Conservation (phyloP, 75 land plant species). For the Cunninghamia lanceolata region DNA sequence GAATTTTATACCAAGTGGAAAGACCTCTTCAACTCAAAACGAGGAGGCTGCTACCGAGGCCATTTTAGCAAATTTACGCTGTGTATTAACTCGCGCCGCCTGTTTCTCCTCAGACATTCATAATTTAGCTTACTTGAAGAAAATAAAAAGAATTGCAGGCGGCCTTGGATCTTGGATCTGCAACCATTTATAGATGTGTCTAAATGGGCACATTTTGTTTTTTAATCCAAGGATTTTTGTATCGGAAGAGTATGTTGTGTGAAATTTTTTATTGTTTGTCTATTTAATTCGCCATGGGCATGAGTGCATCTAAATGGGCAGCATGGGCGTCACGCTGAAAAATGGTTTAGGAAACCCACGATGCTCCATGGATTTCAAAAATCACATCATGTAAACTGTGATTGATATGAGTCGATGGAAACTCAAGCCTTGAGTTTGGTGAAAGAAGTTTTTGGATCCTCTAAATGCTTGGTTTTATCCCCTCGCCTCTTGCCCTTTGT, state of each 20-base stretch:
- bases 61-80: not conserved
- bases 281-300: no score
- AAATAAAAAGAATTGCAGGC: not conserved
- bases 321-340: not conserved
- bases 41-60: conserved; percentile 5
- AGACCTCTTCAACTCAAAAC: not conserved
- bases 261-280: no score
- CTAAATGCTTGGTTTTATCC: not conserved
- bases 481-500: not conserved
- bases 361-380: not conserved
- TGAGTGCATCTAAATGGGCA: no score
- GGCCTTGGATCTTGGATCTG: not conserved
- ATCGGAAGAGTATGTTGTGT: no score
- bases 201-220: no score
- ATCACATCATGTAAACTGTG: not conserved
- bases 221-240: not conserved
- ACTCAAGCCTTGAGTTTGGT: not conserved
- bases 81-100: not conserved
- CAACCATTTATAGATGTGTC: no score
- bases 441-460: no score
- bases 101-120: not conserved
- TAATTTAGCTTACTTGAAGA: not conserved
- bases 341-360: not conserved
- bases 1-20: not conserved
- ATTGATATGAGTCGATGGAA: not conserved